Conservation (phyloP, 2,329 filamentous ascomycete species). For the Ceratocystis papillata region DNA sequence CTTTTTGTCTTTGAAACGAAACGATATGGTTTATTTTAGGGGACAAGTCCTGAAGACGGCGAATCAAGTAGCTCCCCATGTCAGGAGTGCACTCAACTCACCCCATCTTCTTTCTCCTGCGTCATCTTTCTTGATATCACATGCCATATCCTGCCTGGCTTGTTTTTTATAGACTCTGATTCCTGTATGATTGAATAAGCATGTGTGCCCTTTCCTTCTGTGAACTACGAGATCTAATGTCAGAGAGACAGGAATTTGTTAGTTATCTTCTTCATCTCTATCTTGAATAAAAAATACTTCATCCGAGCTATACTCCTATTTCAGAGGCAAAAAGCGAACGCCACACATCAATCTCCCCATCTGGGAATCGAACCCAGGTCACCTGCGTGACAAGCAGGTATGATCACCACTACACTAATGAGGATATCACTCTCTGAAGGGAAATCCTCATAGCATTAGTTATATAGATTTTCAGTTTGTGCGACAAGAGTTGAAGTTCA, state of each 20-base stretch:
- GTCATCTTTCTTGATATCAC: constrained; percentile 24
- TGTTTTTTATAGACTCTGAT: constrained; percentile 16
- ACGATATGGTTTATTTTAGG: constrained; percentile 11
- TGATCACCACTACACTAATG: constrained; percentile 23
- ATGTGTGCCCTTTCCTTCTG: not conserved
- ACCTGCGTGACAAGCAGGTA: constrained; percentile 24
- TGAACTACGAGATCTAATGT: not conserved
- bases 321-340: not conserved
- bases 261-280: not conserved
- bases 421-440: not conserved
- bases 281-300: not conserved
- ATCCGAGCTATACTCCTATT: not conserved
- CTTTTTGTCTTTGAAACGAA: constrained; percentile 12
- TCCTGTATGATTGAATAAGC: constrained; percentile 17
- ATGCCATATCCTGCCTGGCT: constrained; percentile 18
- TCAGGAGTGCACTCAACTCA: not conserved
- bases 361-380: constrained; percentile 24
- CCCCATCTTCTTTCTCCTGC: not conserved
- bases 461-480: not conserved
- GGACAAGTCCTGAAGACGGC: not conserved
- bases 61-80: constrained; percentile 3
- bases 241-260: not conserved
- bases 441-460: too few species aligned
- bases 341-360: constrained; percentile 12
- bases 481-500: too few species aligned